Base-by-base conservation (phyloP, 2,329 filamentous ascomycete genomes). In the Fusarium devonianum region DNA sequence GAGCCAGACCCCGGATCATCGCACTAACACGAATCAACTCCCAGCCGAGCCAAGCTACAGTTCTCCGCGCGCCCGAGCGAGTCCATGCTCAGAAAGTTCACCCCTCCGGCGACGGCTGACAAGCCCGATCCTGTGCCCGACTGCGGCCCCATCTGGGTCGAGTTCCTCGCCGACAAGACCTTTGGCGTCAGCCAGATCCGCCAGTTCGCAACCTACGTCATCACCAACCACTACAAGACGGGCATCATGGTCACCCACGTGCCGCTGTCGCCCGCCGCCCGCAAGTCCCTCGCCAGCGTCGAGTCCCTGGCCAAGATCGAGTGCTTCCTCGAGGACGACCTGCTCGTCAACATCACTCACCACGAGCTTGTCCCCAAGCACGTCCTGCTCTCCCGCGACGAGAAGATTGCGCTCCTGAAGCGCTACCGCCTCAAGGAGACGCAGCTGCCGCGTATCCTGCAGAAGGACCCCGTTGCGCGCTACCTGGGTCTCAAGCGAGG, bases 321-420 rank as follows among this genome's bases (percentile, higher is more conserved):
- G 78, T 90, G 91, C 70, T 99, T 99, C 78, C 84, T 93, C 65
- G 94, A 97, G 79, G 89, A 94, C 71, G 94, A 99, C 75, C 75
- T 99, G 65, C 81, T 97, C 52, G 92, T 99, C 74, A 99, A 99
- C 76, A 97, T 99, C 73, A 97, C 93, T 51, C 90, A 92, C 72
- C 94, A 99, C 77, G 93, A 97, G 75, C 83, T 99, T 46, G 94
- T 99, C 21, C 94, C 94, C 33, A 92, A 89, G 71, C 94, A 99
- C 70, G 87, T 97, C 26, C 76, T 97, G 53, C 84, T 99, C 47
- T 96, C 90, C 66, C 83, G 86, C 34, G 91, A 95, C 66, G 94
- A 99, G 79, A 97, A 97, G 82, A 76, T 77, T 35, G 88, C 89
- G 26, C 77, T 99, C 67, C 80, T 99, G 53, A 86, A 92, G 75